Evolutionary conservation across 208 protist genomes (phyloP), one percentile per base, ranked within the genome.

Genomic region (Leishmania tarentolae): DNA sequence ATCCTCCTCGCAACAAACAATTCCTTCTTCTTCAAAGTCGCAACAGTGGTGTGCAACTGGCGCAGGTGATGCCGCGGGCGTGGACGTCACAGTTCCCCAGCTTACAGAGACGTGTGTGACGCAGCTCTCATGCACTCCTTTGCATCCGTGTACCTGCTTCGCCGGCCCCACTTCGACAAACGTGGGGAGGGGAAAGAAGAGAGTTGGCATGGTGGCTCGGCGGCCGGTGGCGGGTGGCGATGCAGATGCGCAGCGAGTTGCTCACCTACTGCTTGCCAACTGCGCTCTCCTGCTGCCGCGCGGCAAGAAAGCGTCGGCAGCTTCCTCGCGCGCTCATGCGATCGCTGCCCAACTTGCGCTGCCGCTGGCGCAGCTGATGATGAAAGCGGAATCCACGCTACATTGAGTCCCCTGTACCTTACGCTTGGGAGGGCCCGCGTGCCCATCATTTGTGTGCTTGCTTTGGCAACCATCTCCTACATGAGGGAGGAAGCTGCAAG

Each of bases 291-390:
- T 56, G 52, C 52, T 50, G 2, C 24, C 74, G 56, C 24, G 56
- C 72, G 52, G 6, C 72, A n/a, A 7, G 52, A 24, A 50, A 9
- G 28, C 35, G 35, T 40, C 72, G 28, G 6, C 35, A 9, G 8
- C 74, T 61, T 56, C 35, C 19, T 46, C n/a, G 72, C 50, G 28
- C 28, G 0, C 50, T 40, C 31, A 13, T 19, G 19, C 13, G 31
- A 61, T 15, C 7, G 35, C 50, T 2, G 72, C 72, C 24, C 21
- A 57, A 31, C 56, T 77, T 57, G 37, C 74, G 56, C 37, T 77
- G 56, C 74, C 74, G 46, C 52, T 77, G n/a, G 74, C 56, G 40
- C 74, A 77, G 74, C 74, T 77, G 15, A 44, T 76, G 35, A 57
- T 76, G 46, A 31, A 19, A n/a, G 37, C 31, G 13, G 52, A 76